Evolutionary conservation across 2,329 filamentous ascomycete species (phyloP).

Genomic region (Capronia coronata): DNA sequence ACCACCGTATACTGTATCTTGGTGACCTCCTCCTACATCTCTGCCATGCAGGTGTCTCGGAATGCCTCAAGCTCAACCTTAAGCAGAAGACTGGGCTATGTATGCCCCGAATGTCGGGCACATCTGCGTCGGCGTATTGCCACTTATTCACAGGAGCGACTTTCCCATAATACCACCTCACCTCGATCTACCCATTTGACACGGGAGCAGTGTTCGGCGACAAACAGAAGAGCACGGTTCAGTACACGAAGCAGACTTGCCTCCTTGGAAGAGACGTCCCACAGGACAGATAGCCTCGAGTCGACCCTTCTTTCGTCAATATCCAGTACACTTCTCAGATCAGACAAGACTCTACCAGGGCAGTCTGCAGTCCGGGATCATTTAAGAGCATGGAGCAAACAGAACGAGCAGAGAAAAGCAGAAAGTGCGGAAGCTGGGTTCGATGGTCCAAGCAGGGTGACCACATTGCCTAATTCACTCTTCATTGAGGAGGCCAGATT

Average conservation of each 20-base stretch:
- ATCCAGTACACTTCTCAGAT: neutral
- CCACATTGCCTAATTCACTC: conserved; percentile 23
- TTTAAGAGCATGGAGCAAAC: conserved; percentile 17
- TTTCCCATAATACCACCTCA: neutral
- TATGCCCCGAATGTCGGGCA: conserved; percentile 14
- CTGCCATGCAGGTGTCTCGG: conserved; percentile 9
- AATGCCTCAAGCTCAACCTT: neutral
- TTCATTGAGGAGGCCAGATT: conserved; percentile 20
- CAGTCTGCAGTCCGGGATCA: conserved; percentile 19
- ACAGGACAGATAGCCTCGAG: neutral
- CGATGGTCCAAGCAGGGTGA: conserved; percentile 5
- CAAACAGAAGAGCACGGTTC: neutral
- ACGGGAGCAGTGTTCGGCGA: neutral
- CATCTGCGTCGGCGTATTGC: neutral
- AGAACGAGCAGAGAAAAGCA: conserved; percentile 16
- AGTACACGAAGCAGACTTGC: neutral
- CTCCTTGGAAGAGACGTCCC: neutral
- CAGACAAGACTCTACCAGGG: neutral
- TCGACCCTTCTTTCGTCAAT: neutral
- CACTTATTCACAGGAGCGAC: neutral
- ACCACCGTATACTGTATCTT: neutral
- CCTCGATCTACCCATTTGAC: neutral
- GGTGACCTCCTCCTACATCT: neutral
- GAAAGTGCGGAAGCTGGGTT: conserved; percentile 11
- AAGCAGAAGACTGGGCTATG: conserved; percentile 5